These are phyloP conservation scores for Xylaria hypoxylon DNA, from an alignment of 2,329 filamentous ascomycete species.

Conservation along the genomic window DNA sequence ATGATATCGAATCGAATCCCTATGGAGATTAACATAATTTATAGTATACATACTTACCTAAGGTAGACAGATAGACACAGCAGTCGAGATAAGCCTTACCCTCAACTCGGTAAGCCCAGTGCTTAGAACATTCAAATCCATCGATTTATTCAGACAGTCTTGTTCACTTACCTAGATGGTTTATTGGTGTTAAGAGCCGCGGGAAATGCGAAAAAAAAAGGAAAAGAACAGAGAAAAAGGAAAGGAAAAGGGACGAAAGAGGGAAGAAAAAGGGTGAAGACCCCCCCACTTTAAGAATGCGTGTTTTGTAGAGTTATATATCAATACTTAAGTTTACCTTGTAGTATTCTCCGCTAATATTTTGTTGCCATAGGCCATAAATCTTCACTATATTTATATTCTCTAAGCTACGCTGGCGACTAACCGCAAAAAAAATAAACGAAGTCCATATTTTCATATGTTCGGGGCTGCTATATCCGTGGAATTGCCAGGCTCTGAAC, in stretches of 20 bases:
- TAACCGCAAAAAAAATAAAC: neutral
- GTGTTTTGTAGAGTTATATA: neutral
- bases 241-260: neutral
- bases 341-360: neutral
- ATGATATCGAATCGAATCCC: too few relatives aligned
- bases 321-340: neutral
- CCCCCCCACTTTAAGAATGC: neutral
- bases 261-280: neutral
- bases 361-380: neutral
- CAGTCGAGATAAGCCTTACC: neutral
- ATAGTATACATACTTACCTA: too few relatives aligned
- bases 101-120: neutral
- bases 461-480: neutral
- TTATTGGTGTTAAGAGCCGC: neutral
- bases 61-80: too few relatives aligned
- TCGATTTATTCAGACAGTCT: neutral
- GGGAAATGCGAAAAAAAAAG: neutral
- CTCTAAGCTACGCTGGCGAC: neutral
- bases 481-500: neutral
- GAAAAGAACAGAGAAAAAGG: neutral
- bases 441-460: neutral
- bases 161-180: neutral
- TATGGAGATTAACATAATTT: too few relatives aligned
- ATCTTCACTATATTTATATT: too few relatives aligned
- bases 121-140: neutral